phyloP scores from a whole-genome alignment of 306 rosid species.

The Vigna mungo region DNA sequence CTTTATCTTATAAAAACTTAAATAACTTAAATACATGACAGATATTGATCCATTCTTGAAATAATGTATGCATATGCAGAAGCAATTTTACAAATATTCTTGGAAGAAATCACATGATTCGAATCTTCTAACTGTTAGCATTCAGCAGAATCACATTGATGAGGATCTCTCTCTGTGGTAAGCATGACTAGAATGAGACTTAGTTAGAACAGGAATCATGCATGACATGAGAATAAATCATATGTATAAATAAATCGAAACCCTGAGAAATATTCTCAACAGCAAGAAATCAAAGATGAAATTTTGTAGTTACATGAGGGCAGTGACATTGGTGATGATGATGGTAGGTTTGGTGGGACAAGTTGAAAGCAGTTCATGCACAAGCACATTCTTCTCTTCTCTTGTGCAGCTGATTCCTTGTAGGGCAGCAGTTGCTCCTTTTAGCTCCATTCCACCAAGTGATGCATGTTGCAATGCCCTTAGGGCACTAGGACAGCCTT shows the following conservation, averaged over 20 bases:
- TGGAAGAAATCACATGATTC: conserved; percentile 50
- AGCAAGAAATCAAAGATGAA: conserved; percentile 44
- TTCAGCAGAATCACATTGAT: conserved; percentile 41
- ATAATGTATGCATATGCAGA: neutral
- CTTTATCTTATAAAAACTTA: too few relatives aligned
- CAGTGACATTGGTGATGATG: conserved; percentile 43
- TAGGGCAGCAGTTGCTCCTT: conserved; percentile 80
- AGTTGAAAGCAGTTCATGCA: conserved; percentile 56
- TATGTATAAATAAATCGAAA: conserved; percentile 57
- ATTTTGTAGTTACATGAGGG: conserved; percentile 34
- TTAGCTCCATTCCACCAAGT: conserved; percentile 74
- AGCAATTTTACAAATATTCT: conserved; percentile 10
- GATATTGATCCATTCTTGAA: neutral
- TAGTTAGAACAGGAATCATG: conserved; percentile 55
- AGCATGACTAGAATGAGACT: conserved; percentile 54
- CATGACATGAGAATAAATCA: conserved; percentile 1
- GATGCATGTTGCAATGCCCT: conserved; percentile 79
- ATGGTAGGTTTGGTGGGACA: conserved; percentile 47
- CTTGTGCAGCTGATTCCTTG: conserved; percentile 90
- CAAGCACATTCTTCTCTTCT: conserved; percentile 77
- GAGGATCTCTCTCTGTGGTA: conserved; percentile 17
- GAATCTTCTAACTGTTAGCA: conserved; percentile 49
- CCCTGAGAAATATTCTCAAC: neutral
- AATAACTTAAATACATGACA: too few relatives aligned
- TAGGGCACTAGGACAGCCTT: conserved; percentile 75